Percentiles rank a stretch among this genome's conserved stretches.
Conservation (phyloP, 2,329 filamentous ascomycete genomes). For the Nemania bipapillata region DNA sequence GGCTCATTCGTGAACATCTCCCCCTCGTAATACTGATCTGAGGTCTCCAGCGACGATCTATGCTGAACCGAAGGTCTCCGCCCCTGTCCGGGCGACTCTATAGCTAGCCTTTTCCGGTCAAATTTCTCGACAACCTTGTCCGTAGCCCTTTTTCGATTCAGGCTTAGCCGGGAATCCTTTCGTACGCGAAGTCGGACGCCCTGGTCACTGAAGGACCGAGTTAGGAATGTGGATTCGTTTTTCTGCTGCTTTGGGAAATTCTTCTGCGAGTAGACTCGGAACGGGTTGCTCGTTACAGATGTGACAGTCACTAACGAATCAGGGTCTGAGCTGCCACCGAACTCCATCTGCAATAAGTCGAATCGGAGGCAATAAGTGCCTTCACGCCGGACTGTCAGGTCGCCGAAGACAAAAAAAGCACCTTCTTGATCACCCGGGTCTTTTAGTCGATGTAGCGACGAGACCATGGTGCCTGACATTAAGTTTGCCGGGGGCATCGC, state of each 20-base stretch:
- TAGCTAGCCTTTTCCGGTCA: constrained; percentile 38
- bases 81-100: constrained; percentile 33
- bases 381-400: constrained; percentile 80
- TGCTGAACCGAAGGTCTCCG: constrained; percentile 42
- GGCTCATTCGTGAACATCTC: constrained; percentile 44
- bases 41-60: constrained; percentile 42
- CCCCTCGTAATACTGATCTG: constrained; percentile 45
- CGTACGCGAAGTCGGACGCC: constrained; percentile 83
- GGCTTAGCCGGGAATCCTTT: constrained; percentile 77
- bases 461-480: constrained; percentile 77
- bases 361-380: constrained; percentile 80
- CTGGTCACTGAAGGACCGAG: constrained; percentile 85
- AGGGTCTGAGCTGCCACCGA: constrained; percentile 39
- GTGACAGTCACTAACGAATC: constrained; percentile 47
- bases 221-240: constrained; percentile 74
- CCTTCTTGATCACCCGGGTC: constrained; percentile 81
- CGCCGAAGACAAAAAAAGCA: constrained; percentile 90
- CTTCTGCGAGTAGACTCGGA: constrained; percentile 74
- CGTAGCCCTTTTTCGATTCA: constrained; percentile 59
- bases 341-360: constrained; percentile 76
- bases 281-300: constrained; percentile 62
- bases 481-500: constrained; percentile 58
- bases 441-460: constrained; percentile 83
- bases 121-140: constrained; percentile 45
- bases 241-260: constrained; percentile 81